Conservation (phyloP, 129 eudicot genomes). For the Chrysanthemum lavandulifolium region DNA sequence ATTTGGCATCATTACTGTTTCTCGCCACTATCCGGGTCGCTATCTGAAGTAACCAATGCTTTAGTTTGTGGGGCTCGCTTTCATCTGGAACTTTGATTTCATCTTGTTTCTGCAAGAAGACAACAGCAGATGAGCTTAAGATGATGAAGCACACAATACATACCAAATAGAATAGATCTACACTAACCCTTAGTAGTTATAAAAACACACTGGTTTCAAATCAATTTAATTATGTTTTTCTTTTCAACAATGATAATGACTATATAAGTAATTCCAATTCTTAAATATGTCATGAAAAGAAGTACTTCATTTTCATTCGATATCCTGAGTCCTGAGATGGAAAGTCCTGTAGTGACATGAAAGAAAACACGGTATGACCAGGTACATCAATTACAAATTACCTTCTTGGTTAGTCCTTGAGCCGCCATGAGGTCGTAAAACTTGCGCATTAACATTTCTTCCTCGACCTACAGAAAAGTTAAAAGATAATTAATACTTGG, state of each 20-base stretch:
- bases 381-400: slow-evolving; percentile 3
- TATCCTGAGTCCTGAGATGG: neutral
- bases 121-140: neutral
- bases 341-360: neutral
- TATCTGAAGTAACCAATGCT: slow-evolving; percentile 9
- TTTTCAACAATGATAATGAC: neutral
- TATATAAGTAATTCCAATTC: neutral
- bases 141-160: neutral
- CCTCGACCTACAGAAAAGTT: slow-evolving; percentile 56
- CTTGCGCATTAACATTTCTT: slow-evolving; percentile 81
- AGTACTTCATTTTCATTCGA: neutral
- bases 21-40: neutral
- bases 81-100: slow-evolving; percentile 1
- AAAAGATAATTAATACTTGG: neutral
- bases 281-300: neutral
- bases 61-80: slow-evolving; percentile 7
- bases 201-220: neutral
- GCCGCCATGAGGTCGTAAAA: slow-evolving; percentile 63
- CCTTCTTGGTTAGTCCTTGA: slow-evolving; percentile 42
- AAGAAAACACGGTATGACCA: neutral
- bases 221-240: neutral
- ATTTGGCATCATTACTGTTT: neutral
- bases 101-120: slow-evolving; percentile 29
- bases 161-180: neutral
- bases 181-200: neutral